Conservation (phyloP, 129 eudicot genomes). For the Heracleum sosnowskyi region DNA sequence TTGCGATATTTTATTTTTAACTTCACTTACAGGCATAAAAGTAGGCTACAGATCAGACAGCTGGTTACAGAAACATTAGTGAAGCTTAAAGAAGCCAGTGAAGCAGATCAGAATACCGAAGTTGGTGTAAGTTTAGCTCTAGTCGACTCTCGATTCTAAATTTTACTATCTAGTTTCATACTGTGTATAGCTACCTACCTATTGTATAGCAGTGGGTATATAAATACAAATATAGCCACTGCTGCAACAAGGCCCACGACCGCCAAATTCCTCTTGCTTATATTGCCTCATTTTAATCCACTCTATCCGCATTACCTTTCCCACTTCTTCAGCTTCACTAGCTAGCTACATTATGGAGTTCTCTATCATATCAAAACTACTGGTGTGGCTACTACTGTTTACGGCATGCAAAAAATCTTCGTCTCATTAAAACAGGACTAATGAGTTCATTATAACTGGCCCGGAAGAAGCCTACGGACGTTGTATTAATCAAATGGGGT, state of each 20-base stretch:
- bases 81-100: too few relatives aligned
- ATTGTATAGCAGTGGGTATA: too few relatives aligned
- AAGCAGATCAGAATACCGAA: too few relatives aligned
- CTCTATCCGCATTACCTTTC: neutral
- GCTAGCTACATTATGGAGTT: neutral
- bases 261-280: neutral
- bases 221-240: neutral
- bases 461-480: conserved; percentile 21
- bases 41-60: too few relatives aligned
- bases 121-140: too few relatives aligned
- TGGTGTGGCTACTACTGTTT: conserved; percentile 11
- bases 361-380: conserved; percentile 12
- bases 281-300: neutral
- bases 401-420: conserved; percentile 4
- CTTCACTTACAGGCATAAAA: too few relatives aligned
- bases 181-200: too few relatives aligned
- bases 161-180: too few relatives aligned
- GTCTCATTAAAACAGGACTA: conserved; percentile 8
- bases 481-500: conserved; percentile 24
- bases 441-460: conserved; percentile 3
- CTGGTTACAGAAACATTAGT: too few relatives aligned
- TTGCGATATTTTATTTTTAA: too few relatives aligned
- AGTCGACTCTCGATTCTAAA: too few relatives aligned
- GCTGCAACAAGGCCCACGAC: neutral
- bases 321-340: conserved; percentile 1